Conservation (phyloP, 768 basidiomycete genomes). For the Phallus indusiatus region DNA sequence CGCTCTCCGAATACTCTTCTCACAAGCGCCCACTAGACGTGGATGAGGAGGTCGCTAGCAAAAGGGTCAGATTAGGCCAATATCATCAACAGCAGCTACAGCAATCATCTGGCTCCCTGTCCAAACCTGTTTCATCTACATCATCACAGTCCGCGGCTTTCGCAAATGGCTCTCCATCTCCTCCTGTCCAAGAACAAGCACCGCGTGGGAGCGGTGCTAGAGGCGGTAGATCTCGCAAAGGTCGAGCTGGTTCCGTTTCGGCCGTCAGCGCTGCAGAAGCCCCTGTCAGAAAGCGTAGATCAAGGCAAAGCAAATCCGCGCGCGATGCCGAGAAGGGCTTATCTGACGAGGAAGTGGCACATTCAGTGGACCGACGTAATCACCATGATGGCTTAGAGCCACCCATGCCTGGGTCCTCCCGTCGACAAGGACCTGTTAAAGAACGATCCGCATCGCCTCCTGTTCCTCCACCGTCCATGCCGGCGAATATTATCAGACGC, state of each 20-base stretch:
- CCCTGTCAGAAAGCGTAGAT: not conserved
- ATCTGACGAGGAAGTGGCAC: not conserved
- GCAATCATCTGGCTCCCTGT: not conserved
- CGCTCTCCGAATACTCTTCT: not conserved
- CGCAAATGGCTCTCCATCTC: not conserved
- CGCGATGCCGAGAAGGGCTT: not conserved
- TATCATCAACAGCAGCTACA: not conserved
- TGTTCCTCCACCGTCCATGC: slow-evolving; percentile 1
- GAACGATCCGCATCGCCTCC: not conserved
- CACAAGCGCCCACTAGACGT: not conserved
- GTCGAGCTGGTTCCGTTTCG: not conserved
- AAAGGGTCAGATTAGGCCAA: not conserved
- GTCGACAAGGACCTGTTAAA: not conserved
- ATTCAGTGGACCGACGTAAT: not conserved
- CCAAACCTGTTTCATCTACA: not conserved
- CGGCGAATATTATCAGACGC: not conserved
- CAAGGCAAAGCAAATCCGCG: not conserved
- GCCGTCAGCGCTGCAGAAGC: not conserved
- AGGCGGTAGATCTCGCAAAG: not conserved
- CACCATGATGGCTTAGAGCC: not conserved
- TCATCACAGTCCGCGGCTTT: not conserved
- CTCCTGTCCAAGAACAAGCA: not conserved
- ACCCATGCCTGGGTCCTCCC: not conserved
- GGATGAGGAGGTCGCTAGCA: not conserved
- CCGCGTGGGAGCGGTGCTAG: not conserved